These are phyloP conservation scores for Ichthyophthirius multifiliis DNA, from an alignment of 169 alveolate genomes.

Conservation along the genomic window DNA sequence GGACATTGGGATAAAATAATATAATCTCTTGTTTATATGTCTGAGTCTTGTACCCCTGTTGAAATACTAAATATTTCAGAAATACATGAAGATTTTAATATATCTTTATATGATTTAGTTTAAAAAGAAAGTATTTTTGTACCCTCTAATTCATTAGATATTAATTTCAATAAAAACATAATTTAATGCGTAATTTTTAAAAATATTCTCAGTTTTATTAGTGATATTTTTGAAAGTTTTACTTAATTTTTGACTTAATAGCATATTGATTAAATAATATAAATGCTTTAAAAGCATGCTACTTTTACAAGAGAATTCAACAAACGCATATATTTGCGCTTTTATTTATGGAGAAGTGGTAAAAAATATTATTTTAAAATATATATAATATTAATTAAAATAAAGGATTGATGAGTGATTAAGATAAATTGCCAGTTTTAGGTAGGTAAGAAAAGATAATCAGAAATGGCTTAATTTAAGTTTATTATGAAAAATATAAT, in stretches of 20 bases:
- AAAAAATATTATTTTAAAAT: background rate
- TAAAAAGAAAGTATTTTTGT: background rate
- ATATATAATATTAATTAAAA: background rate
- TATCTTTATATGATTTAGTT: background rate
- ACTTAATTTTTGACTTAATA: background rate
- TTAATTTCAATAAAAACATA: background rate
- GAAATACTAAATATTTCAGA: background rate
- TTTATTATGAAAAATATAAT: background rate
- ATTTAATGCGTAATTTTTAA: constrained; percentile 3
- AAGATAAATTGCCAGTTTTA: background rate
- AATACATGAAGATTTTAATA: background rate
- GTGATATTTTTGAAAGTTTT: background rate
- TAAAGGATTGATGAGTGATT: background rate
- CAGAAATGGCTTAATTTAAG: background rate
- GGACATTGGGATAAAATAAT: background rate
- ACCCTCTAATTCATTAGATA: background rate
- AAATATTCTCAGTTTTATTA: background rate
- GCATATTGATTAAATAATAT: background rate
- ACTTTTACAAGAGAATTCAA: background rate
- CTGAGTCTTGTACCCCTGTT: background rate
- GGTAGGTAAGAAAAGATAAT: background rate
- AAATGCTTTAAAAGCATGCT: background rate
- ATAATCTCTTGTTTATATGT: background rate
- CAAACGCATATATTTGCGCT: background rate
- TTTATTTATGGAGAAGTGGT: constrained; percentile 8